Evolutionary conservation across 331 rosid genomes (phyloP).

Genomic region (Pyrus hybrid): DNA sequence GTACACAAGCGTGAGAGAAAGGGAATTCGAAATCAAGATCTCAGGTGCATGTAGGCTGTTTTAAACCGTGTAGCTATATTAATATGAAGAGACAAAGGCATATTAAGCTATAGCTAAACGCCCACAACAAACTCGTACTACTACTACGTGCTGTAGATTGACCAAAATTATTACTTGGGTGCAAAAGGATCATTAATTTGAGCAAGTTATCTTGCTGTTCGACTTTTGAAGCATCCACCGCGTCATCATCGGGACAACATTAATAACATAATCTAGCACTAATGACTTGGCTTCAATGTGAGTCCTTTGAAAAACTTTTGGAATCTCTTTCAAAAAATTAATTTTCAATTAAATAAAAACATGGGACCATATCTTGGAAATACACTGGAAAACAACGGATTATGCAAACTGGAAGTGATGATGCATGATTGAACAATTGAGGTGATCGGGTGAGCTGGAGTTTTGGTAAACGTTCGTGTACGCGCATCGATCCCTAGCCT

Average conservation of each 20-base stretch:
- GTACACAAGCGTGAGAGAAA: neutral
- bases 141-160: neutral
- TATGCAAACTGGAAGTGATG: neutral
- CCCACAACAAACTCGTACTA: neutral
- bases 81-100: neutral
- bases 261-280: neutral
- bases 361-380: neutral
- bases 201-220: neutral
- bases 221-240: neutral
- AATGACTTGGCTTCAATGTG: neutral
- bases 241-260: neutral
- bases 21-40: neutral
- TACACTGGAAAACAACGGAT: neutral
- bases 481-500: neutral
- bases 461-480: slow-evolving; percentile 3
- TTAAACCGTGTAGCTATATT: neutral
- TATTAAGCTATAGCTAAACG: neutral
- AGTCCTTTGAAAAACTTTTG: neutral
- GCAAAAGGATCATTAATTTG: neutral
- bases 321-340: neutral
- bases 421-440: neutral
- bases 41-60: neutral
- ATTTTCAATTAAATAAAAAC: neutral
- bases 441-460: neutral
- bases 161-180: neutral